Conservation (phyloP, 2,329 filamentous ascomycete species). For the Penicillium sp. region DNA sequence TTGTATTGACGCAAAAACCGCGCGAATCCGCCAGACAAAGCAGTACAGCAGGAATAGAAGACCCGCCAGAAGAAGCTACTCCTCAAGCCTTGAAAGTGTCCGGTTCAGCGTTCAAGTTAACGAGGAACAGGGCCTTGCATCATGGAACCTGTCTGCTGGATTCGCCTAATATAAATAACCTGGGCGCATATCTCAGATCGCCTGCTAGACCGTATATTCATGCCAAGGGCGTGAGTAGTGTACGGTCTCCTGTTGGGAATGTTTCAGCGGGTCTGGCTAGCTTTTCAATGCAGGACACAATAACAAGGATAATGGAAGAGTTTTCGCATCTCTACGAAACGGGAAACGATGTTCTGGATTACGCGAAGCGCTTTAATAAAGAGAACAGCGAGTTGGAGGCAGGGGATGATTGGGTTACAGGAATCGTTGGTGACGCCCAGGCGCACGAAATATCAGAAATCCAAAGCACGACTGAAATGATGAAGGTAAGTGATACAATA, state of each 20-base stretch:
- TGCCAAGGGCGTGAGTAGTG: conserved; percentile 84
- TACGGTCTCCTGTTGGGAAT: conserved; percentile 79
- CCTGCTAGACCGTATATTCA: conserved; percentile 72
- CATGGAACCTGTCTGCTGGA: conserved; percentile 85
- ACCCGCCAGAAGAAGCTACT: conserved; percentile 32
- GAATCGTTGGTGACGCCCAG: conserved; percentile 50
- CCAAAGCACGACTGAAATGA: conserved; percentile 52
- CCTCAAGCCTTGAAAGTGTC: conserved; percentile 69
- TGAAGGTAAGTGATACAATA: conserved; percentile 48
- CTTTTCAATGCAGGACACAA: conserved; percentile 47
- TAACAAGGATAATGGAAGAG: conserved; percentile 57
- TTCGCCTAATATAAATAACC: conserved; percentile 67
- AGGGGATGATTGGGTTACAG: conserved; percentile 34
- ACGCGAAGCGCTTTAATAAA: conserved; percentile 30
- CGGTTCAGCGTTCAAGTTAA: conserved; percentile 93
- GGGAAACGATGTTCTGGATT: conserved; percentile 29
- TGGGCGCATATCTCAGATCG: conserved; percentile 70
- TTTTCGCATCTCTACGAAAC: conserved; percentile 65
- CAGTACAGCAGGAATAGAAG: conserved; percentile 43
- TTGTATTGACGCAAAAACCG: conserved; percentile 57
- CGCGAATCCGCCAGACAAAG: conserved; percentile 12
- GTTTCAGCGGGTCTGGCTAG: conserved; percentile 55
- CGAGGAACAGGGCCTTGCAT: conserved; percentile 73
- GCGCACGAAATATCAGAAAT: conserved; percentile 51
- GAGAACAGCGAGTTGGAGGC: conserved; percentile 30